Evolutionary conservation across 2,329 filamentous ascomycete species (phyloP).

Genomic region (Penicillium sp.): DNA sequence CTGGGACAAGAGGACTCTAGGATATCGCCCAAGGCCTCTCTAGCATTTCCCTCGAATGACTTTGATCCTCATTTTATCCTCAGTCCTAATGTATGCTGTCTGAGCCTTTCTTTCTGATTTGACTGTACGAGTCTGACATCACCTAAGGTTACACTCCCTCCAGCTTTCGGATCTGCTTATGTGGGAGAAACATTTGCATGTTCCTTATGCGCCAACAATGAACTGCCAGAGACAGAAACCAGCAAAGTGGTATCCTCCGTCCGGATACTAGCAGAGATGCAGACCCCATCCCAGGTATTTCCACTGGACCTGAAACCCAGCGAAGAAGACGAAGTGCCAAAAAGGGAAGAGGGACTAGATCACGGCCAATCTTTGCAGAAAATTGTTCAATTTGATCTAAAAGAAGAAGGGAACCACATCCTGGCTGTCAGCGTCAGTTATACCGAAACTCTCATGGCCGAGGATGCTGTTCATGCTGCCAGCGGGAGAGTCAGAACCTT

Average conservation of each 20-base stretch:
- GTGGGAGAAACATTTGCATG: conserved; percentile 94
- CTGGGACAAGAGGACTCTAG: conserved; percentile 45
- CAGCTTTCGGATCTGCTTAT: conserved; percentile 89
- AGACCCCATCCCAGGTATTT: conserved; percentile 75
- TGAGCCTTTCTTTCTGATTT: neutral
- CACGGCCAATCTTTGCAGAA: conserved; percentile 68
- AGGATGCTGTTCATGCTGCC: conserved; percentile 43
- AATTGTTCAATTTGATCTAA: conserved; percentile 80
- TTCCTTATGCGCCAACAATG: conserved; percentile 94
- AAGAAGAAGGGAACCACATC: conserved; percentile 91
- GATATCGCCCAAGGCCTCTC: conserved; percentile 61
- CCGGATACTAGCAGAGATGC: conserved; percentile 86
- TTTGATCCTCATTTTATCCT: conserved; percentile 53
- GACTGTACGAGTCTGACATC: conserved; percentile 15
- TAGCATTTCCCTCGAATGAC: conserved; percentile 62
- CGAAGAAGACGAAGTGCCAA: conserved; percentile 44
- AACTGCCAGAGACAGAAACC: conserved; percentile 48
- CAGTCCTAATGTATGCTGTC: conserved; percentile 46
- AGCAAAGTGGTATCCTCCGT: conserved; percentile 64
- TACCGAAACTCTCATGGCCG: conserved; percentile 67
- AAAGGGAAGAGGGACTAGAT: conserved; percentile 24
- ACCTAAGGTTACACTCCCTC: conserved; percentile 69
- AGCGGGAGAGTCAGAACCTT: conserved; percentile 72
- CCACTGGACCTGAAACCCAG: conserved; percentile 53
- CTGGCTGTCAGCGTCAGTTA: conserved; percentile 91